A percentile compares a stretch with the other conserved stretches of the same genome.
Evolutionary conservation across 108 stramenopile species (phyloP).

Genomic region (Cyclotella choctawhatcheeana): DNA sequence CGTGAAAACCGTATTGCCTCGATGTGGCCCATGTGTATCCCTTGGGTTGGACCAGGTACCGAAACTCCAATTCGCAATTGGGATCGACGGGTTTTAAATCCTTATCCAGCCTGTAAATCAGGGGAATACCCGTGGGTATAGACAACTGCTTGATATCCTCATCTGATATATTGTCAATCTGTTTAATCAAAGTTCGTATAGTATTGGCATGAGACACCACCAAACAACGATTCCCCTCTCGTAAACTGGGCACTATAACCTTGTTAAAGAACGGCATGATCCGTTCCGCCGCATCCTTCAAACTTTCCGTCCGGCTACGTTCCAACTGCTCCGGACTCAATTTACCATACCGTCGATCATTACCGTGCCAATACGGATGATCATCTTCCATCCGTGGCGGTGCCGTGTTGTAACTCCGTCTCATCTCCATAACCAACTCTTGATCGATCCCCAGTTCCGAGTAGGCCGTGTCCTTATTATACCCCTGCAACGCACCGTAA

Average conservation of each 20-base stretch:
- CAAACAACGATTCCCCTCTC: constrained; percentile 75
- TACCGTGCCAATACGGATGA: constrained; percentile 89
- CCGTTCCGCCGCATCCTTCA: constrained; percentile 77
- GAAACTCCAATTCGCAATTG: constrained; percentile 72
- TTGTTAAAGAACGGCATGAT: constrained; percentile 88
- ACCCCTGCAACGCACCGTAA: constrained; percentile 87
- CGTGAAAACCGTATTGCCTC: constrained; percentile 75
- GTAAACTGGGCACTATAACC: constrained; percentile 68
- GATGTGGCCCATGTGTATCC: constrained; percentile 88
- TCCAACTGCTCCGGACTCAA: constrained; percentile 70
- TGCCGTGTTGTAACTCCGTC: constrained; percentile 69
- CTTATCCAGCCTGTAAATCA: constrained; percentile 85
- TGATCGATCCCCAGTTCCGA: constrained; percentile 75
- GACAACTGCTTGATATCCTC: constrained; percentile 88
- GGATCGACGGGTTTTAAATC: constrained; percentile 84
- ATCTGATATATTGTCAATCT: constrained; percentile 85
- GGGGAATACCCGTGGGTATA: constrained; percentile 85
- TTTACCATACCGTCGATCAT: constrained; percentile 76
- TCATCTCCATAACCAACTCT: constrained; percentile 86
- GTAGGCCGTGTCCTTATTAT: constrained; percentile 83
- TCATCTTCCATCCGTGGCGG: constrained; percentile 84
- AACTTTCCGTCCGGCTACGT: constrained; percentile 63
- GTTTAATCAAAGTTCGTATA: constrained; percentile 82
- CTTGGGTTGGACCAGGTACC: constrained; percentile 84
- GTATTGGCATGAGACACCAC: constrained; percentile 90